Evolutionary conservation across 306 rosid genomes (phyloP).

Genomic region (Astragalus glycyphyllos): DNA sequence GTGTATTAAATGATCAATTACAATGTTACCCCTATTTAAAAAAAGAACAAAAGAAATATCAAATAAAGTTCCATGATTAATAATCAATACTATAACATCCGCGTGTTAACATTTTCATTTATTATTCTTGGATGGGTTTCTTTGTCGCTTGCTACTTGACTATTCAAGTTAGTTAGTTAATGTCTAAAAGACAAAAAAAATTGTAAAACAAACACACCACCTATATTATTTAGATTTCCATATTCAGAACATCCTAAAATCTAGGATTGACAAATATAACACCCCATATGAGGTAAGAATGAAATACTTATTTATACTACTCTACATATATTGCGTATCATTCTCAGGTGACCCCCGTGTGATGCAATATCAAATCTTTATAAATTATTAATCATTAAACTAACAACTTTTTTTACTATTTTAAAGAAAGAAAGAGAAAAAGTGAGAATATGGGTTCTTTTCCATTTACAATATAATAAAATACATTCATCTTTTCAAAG

Average conservation of each 20-base stretch:
- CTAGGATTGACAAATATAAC: not conserved
- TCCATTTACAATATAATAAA: not conserved
- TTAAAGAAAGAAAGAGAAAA: not conserved
- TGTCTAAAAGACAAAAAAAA: not conserved
- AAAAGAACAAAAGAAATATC: no score
- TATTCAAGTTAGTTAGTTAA: not conserved
- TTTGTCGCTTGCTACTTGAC: no score
- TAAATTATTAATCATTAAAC: not conserved
- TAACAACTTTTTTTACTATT: not conserved
- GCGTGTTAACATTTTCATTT: no score
- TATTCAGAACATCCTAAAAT: not conserved
- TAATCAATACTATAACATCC: no score
- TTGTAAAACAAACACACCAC: not conserved
- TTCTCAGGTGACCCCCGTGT: not conserved
- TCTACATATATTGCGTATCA: not conserved
- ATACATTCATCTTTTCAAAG: slow-evolving; percentile 3
- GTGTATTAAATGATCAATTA: no score
- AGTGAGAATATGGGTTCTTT: slow-evolving; percentile 37
- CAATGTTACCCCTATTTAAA: no score
- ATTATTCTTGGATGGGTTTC: no score
- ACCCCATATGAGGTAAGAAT: not conserved
- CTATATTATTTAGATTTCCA: not conserved
- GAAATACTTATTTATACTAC: not conserved
- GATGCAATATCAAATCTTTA: slow-evolving; percentile 12
- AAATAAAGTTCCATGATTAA: no score